These are phyloP conservation scores for Pleurotus salmoneostramineus DNA, from an alignment of 768 basidiomycete species.

Conservation along the genomic window DNA sequence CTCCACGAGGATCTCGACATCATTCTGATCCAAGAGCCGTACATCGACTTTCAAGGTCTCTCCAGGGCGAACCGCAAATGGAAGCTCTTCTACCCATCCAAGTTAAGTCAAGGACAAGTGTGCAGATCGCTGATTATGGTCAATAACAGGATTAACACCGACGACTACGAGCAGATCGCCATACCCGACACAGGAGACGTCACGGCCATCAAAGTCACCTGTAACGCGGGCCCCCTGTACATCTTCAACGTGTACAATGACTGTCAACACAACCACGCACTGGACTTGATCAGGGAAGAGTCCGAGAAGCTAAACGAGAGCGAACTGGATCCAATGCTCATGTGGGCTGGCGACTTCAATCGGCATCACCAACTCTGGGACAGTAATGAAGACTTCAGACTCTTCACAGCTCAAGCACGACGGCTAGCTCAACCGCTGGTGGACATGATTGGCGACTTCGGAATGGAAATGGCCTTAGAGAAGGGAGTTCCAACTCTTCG, in stretches of 20 bases:
- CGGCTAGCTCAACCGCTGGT: conserved; percentile 11
- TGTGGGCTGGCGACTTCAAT: conserved; percentile 1
- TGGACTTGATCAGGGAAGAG: not conserved
- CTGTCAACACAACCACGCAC: conserved; percentile 10
- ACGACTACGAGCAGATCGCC: not conserved
- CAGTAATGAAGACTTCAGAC: conserved; percentile 19
- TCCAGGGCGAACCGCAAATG: conserved; percentile 13
- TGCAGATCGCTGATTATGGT: conserved; percentile 7
- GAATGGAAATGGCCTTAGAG: conserved; percentile 24
- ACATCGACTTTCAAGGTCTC: conserved; percentile 14
- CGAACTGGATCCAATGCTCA: not conserved
- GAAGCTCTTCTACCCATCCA: conserved; percentile 20
- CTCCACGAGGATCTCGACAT: conserved; percentile 15
- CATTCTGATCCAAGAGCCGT: conserved; percentile 25
- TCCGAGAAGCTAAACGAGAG: not conserved
- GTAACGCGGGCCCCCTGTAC: conserved; percentile 9
- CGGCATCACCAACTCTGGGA: conserved; percentile 36
- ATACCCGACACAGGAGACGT: conserved; percentile 10
- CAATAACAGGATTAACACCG: not conserved
- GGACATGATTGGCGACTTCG: conserved; percentile 9
- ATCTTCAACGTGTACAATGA: conserved; percentile 30
- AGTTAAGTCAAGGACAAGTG: not conserved
- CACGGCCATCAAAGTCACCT: conserved; percentile 19
- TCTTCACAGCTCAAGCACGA: conserved; percentile 15
- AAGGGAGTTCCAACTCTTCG: conserved; percentile 21